Conservation (phyloP, 352 stramenopile species). For the Pythium vanterpoolii region DNA sequence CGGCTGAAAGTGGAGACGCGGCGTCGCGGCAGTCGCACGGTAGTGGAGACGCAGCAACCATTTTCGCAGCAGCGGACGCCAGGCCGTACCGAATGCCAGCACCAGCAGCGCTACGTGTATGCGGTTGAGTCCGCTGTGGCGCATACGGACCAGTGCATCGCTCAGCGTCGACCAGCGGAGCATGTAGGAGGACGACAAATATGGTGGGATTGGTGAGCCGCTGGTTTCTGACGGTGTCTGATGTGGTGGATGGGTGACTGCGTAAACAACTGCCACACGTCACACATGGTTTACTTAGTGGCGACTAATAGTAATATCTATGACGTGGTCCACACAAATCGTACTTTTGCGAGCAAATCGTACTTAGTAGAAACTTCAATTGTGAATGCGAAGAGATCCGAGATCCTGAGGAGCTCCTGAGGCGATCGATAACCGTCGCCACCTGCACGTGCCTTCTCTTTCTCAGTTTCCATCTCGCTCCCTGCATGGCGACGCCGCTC, state of each 20-base stretch:
- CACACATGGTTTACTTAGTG: constrained; percentile 2
- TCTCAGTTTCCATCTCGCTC: background rate
- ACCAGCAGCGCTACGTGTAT: constrained; percentile 6
- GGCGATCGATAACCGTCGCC: too few relatives aligned
- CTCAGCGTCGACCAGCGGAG: background rate
- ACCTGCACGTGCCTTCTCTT: background rate
- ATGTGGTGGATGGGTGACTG: background rate
- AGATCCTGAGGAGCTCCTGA: too few relatives aligned
- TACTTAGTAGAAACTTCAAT: constrained; percentile 21
- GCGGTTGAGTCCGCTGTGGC: constrained; percentile 2
- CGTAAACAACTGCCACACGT: constrained; percentile 14
- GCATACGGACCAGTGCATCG: background rate
- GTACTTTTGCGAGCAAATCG: background rate
- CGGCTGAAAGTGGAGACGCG: constrained; percentile 35
- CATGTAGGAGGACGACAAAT: too few relatives aligned
- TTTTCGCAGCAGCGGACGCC: constrained; percentile 5
- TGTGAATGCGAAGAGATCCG: constrained; percentile 19
- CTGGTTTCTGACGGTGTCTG: too few relatives aligned
- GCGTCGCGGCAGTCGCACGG: constrained; percentile 37
- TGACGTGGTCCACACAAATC: constrained; percentile 8
- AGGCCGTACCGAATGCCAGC: constrained; percentile 12
- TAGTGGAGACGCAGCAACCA: constrained; percentile 30
- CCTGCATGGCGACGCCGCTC: constrained; percentile 25
- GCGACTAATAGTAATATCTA: background rate
- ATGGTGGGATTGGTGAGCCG: too few relatives aligned